These are phyloP conservation scores for Penicillium carneum DNA, from an alignment of 2,329 filamentous ascomycete species.

Conservation along the genomic window DNA sequence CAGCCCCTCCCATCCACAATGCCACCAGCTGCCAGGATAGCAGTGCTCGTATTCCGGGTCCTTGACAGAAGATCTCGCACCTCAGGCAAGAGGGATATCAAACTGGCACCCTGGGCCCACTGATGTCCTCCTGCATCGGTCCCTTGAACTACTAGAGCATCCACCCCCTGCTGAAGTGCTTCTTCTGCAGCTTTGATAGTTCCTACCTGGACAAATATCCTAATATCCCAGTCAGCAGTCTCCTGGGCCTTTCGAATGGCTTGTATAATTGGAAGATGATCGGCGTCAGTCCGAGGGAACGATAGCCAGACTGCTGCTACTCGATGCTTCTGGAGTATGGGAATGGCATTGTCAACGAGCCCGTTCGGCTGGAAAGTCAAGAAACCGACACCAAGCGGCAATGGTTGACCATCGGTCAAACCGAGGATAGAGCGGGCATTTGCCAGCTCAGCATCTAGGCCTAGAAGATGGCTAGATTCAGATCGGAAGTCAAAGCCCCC, in stretches of 20 bases:
- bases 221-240: conserved; percentile 47
- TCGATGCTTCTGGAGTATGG: conserved; percentile 60
- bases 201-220: conserved; percentile 68
- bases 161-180: conserved; percentile 58
- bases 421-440: conserved; percentile 22
- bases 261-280: conserved; percentile 46
- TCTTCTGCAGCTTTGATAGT: conserved; percentile 64
- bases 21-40: conserved; percentile 66
- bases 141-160: conserved; percentile 69
- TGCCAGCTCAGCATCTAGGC: conserved; percentile 24
- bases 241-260: conserved; percentile 35
- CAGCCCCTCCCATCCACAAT: conserved; percentile 65
- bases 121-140: conserved; percentile 71
- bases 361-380: conserved; percentile 59
- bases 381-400: conserved; percentile 69
- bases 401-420: conserved; percentile 20
- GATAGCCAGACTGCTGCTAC: conserved; percentile 73
- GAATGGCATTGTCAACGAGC: conserved; percentile 49
- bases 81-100: conserved; percentile 66
- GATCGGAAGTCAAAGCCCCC: conserved; percentile 32
- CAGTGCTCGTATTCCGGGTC: conserved; percentile 40
- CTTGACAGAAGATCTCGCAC: conserved; percentile 56
- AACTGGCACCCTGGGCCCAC: conserved; percentile 60
- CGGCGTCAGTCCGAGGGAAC: conserved; percentile 59
- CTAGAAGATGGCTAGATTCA: conserved; percentile 25